phyloP scores from a whole-genome alignment of 2,329 filamentous ascomycete genomes.

The Ceratocystis alfenasii region DNA sequence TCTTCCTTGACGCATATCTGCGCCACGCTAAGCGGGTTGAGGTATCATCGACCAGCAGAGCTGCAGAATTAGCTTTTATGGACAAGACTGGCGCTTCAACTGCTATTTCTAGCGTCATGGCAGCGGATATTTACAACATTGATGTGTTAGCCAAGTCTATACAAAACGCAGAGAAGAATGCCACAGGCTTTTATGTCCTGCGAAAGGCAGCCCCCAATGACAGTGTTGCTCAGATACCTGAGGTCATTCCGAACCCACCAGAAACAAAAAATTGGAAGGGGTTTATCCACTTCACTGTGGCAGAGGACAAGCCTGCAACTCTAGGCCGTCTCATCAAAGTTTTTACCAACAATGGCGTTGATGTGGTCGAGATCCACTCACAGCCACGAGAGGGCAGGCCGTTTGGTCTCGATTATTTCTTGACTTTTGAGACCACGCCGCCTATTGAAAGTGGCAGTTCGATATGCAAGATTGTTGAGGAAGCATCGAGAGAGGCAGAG shows the following conservation, averaged over 20 bases:
- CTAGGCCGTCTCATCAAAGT: conserved; percentile 15
- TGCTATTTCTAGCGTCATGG: conserved; percentile 66
- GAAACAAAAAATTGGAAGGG: conserved; percentile 18
- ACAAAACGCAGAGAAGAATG: conserved; percentile 63
- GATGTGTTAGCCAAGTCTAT: conserved; percentile 58
- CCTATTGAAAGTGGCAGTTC: conserved; percentile 23
- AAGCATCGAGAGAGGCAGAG: conserved; percentile 46
- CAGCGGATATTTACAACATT: conserved; percentile 55
- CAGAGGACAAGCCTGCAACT: conserved; percentile 10
- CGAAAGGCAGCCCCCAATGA: conserved; percentile 28
- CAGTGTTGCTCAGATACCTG: conserved; percentile 15
- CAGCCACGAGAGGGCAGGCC: conserved; percentile 16
- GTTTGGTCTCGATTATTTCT: conserved; percentile 21
- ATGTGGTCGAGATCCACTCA: conserved; percentile 19
- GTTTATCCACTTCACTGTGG: conserved; percentile 17
- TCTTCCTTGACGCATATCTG: conserved; percentile 59
- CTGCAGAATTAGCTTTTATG: conserved; percentile 62
- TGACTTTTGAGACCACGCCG: conserved; percentile 17
- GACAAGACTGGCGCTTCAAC: conserved; percentile 50
- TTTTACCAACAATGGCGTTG: conserved; percentile 10
- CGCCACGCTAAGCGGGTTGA: conserved; percentile 69
- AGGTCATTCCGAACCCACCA: conserved; percentile 15
- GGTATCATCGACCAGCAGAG: conserved; percentile 72
- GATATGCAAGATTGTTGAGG: conserved; percentile 47
- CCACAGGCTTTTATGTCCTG: conserved; percentile 66